phyloP scores from a whole-genome alignment of 352 stramenopile genomes.

The Phytophthora colocasiae region DNA sequence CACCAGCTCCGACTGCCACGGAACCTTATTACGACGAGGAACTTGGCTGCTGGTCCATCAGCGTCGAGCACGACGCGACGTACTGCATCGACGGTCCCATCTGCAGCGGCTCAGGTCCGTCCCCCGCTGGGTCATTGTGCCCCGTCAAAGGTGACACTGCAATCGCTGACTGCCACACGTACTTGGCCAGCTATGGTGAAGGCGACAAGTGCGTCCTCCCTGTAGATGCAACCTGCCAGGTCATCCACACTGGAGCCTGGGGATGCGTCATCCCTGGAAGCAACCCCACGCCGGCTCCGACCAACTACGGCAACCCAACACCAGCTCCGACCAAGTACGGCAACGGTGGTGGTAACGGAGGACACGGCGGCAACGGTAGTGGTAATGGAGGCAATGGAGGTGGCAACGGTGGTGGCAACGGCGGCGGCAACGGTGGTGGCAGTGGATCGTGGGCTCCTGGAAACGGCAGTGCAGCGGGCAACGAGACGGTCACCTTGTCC shows the following conservation, averaged over 20 bases:
- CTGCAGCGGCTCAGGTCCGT: constrained; percentile 42
- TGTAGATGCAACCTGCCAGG: constrained; percentile 59
- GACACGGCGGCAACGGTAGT: constrained; percentile 1
- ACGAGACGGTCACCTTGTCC: constrained; percentile 26
- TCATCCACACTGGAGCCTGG: constrained; percentile 75
- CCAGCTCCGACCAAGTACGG: constrained; percentile 39
- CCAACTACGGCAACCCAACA: constrained; percentile 28
- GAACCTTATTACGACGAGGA: constrained; percentile 40
- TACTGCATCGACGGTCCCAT: constrained; percentile 62
- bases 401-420: constrained; percentile 1
- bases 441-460: constrained; percentile 8
- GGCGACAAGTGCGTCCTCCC: constrained; percentile 58
- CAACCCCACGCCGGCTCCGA: constrained; percentile 39
- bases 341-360: constrained; percentile 16
- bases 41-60: constrained; percentile 46
- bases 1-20: constrained; percentile 16
- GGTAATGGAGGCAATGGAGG: constrained; percentile 20
- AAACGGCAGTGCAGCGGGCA: constrained; percentile 6
- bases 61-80: constrained; percentile 54
- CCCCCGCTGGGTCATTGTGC: constrained; percentile 42
- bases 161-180: constrained; percentile 57
- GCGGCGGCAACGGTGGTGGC: constrained; percentile 6
- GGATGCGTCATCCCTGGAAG: constrained; percentile 53
- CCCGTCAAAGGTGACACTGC: constrained; percentile 56
- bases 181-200: constrained; percentile 58